Conservation (phyloP, 2,329 filamentous ascomycete genomes). For the Talaromyces atroroseus region DNA sequence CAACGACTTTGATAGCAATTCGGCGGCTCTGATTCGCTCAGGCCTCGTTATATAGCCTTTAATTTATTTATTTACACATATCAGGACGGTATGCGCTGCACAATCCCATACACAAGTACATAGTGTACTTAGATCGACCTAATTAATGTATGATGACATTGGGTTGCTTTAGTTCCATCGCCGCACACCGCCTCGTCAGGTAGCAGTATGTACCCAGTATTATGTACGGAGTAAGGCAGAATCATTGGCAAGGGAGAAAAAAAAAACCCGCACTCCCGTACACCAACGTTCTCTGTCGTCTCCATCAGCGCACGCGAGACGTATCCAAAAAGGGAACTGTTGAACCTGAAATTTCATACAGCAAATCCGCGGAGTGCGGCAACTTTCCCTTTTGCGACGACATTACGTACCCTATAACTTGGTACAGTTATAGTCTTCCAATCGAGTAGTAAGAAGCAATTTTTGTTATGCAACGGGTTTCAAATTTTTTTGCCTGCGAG, state of each 20-base stretch:
- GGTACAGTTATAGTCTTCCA: background rate
- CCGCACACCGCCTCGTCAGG: no score
- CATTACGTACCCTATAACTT: no score
- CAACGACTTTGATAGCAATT: background rate
- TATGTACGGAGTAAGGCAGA: background rate
- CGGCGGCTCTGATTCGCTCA: background rate
- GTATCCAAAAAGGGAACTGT: conserved; percentile 1
- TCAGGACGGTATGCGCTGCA: background rate
- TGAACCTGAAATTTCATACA: background rate
- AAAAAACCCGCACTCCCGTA: background rate
- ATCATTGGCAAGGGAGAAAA: background rate
- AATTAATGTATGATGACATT: no score
- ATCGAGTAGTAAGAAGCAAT: background rate
- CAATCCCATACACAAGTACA: no score
- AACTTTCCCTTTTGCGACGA: background rate
- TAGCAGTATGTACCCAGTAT: no score
- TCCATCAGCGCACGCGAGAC: conserved; percentile 7
- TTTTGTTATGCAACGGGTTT: conserved; percentile 4
- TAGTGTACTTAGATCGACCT: no score
- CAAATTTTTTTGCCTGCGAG: background rate
- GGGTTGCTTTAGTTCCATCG: no score
- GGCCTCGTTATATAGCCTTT: no score
- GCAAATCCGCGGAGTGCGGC: background rate
- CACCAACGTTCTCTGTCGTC: background rate
- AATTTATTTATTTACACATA: background rate